Conservation (phyloP, 2,329 filamentous ascomycete species). For the Penicillium oxalicum region DNA sequence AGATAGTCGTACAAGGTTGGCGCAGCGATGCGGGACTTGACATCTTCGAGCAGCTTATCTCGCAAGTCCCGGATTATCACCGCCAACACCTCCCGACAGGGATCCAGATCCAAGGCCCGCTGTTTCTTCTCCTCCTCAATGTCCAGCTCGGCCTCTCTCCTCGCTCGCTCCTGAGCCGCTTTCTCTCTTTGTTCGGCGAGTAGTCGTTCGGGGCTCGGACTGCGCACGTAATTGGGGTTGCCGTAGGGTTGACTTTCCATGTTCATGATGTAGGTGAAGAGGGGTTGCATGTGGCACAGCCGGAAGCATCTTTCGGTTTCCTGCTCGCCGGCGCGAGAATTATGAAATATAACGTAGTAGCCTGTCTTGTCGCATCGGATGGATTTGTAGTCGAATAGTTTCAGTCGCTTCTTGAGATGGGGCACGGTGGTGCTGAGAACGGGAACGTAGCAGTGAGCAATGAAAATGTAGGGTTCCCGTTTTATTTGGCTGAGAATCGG, state of each 20-base stretch:
- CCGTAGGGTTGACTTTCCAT: conserved; percentile 76
- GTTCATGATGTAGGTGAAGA: conserved; percentile 89
- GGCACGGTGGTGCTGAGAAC: conserved; percentile 77
- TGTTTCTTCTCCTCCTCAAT: conserved; percentile 85
- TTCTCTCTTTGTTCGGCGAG: conserved; percentile 50
- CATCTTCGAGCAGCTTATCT: conserved; percentile 81
- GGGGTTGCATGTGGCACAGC: conserved; percentile 69
- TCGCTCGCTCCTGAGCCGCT: conserved; percentile 60
- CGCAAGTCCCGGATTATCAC: conserved; percentile 72
- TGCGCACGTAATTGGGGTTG: conserved; percentile 56
- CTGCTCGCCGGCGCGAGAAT: conserved; percentile 66
- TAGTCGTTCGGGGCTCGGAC: conserved; percentile 41
- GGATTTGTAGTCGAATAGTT: conserved; percentile 72
- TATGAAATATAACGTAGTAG: conserved; percentile 87
- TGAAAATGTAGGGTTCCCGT: conserved; percentile 81
- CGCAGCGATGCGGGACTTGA: conserved; percentile 79
- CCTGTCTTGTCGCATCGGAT: conserved; percentile 79
- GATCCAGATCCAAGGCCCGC: conserved; percentile 80
- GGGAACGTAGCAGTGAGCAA: conserved; percentile 79
- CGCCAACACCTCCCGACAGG: conserved; percentile 76
- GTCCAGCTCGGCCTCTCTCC: conserved; percentile 72
- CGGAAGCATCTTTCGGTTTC: conserved; percentile 77
- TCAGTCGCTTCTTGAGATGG: conserved; percentile 84
- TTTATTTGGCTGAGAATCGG: conserved; percentile 64
- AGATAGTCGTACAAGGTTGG: conserved; percentile 75